phyloP scores from a whole-genome alignment of 2,329 filamentous ascomycete genomes.

The Penicillium polonicum region DNA sequence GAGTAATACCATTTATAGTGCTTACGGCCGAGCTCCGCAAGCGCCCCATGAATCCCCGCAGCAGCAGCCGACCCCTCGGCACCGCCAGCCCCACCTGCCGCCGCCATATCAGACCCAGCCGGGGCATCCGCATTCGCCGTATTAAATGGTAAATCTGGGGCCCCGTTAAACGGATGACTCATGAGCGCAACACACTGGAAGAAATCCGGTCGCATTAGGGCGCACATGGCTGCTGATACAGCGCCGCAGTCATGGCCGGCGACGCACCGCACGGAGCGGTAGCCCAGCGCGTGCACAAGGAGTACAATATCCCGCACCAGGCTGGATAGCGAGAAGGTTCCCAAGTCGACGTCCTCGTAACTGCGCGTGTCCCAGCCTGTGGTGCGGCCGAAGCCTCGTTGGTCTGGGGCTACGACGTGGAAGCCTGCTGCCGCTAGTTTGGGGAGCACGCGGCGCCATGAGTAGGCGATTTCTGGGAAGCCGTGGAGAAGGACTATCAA shows the following conservation, averaged over 20 bases:
- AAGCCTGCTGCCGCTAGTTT: conserved; percentile 60
- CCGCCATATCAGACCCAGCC: neutral
- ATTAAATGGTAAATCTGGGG: conserved; percentile 51
- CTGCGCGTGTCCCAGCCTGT: conserved; percentile 57
- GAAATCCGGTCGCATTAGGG: conserved; percentile 63
- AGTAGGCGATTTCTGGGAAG: conserved; percentile 68
- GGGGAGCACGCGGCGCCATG: conserved; percentile 65
- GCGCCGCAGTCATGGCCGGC: conserved; percentile 68
- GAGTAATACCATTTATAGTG: conserved; percentile 66
- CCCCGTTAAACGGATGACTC: conserved; percentile 63
- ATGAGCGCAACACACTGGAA: conserved; percentile 63
- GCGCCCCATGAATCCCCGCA: conserved; percentile 53
- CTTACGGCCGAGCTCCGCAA: conserved; percentile 58
- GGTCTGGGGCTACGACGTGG: conserved; percentile 66
- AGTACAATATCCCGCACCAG: conserved; percentile 63
- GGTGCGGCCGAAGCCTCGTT: conserved; percentile 67
- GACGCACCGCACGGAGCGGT: conserved; percentile 57
- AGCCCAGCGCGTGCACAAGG: conserved; percentile 61
- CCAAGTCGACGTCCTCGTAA: conserved; percentile 55
- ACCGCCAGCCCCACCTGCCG: neutral
- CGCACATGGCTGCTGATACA: conserved; percentile 58
- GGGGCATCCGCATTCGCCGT: conserved; percentile 32
- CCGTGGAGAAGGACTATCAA: conserved; percentile 65
- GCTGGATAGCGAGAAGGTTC: conserved; percentile 57
- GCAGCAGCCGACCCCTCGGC: too few species aligned